Base-by-base conservation (phyloP, 2,329 filamentous ascomycete species). In the Epichloe amarillans region DNA sequence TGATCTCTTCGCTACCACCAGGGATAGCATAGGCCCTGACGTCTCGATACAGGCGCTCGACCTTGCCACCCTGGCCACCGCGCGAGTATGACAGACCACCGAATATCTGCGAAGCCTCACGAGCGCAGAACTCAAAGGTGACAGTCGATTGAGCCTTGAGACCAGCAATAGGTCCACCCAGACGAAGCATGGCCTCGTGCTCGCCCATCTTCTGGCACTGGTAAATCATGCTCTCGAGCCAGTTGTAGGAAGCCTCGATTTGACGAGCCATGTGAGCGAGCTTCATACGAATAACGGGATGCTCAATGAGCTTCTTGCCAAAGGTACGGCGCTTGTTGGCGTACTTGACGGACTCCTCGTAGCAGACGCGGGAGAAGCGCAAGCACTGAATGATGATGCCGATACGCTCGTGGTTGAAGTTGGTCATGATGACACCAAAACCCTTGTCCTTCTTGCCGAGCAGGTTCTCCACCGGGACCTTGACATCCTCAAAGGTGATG, bases 321-420 rank as follows among this genome's bases (percentile, higher is more conserved):
- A 98, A 98, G 1, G 93, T 97, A 61, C 83, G 83, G 59, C 93
- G 88, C 82, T 98, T 98, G 81, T 93, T 87, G 55, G 89, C 90
- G 72, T 96, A 98, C 69, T 94, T 94, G 68, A 97, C 80, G 23
- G 86, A 87, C 72, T 98, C 93, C 67, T 97, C 91, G 75, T 88
- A 95, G 78, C 90, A 96, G 58, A 97, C 91, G 58, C 93, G 89
- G 42, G 87, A 84, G 79, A 98, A 97, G 63, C 93, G 89, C 57
- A 96, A 69, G 63, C 84, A 95, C 72, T 98, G 93, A 73, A 97
- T 97, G 72, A 97, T 90, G 70, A 98, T 97, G 55, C 93, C 93
- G 60, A 98, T 90, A 56, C 93, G 88, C 74, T 98, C 93, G 76
- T 97, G 93, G 79, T 97, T 97, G 77, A 96, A 96, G 78, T 96